These are phyloP conservation scores for Cercophora newfieldiana DNA, from an alignment of 495 filamentous ascomycete species.

Conservation along the genomic window DNA sequence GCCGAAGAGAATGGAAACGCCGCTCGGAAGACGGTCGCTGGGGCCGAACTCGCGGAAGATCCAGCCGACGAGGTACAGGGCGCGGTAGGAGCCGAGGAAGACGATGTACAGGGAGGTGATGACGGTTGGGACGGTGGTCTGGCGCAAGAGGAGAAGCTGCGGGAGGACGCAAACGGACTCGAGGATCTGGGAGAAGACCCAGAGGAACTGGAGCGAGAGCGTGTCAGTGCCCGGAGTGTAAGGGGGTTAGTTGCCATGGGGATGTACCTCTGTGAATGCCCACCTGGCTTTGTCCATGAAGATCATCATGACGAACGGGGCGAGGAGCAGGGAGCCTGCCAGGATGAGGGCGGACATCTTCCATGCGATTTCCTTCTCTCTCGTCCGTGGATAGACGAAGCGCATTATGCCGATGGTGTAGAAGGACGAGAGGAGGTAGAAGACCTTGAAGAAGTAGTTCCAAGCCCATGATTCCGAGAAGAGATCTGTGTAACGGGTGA, in stretches of 20 bases:
- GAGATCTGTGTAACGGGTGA: conserved; percentile 84
- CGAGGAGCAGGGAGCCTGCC: conserved; percentile 56
- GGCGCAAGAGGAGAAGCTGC: conserved; percentile 85
- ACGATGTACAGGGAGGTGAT: conserved; percentile 94
- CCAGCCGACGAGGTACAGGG: conserved; percentile 92
- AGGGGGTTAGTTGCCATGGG: background rate
- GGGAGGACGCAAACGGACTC: conserved; percentile 90
- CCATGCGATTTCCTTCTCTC: conserved; percentile 91
- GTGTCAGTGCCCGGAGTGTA: background rate
- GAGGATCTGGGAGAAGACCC: conserved; percentile 85
- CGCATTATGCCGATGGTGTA: conserved; percentile 90
- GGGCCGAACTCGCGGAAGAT: conserved; percentile 63
- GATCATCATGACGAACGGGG: conserved; percentile 67
- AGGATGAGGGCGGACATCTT: conserved; percentile 70
- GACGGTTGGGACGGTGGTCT: conserved; percentile 93
- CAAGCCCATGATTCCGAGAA: conserved; percentile 55
- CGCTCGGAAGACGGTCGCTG: conserved; percentile 61
- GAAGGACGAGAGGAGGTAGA: conserved; percentile 81
- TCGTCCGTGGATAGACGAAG: conserved; percentile 78
- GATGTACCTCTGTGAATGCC: conserved; percentile 59
- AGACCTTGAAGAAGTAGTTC: conserved; percentile 79
- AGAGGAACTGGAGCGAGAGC: conserved; percentile 56
- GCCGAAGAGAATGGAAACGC: conserved; percentile 78
- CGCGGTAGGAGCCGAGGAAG: conserved; percentile 85
- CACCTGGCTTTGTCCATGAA: conserved; percentile 43